Evolutionary conservation across 768 basidiomycete genomes (phyloP), one percentile per base, ranked within the genome.

Genomic region (Boletus coccyginus): DNA sequence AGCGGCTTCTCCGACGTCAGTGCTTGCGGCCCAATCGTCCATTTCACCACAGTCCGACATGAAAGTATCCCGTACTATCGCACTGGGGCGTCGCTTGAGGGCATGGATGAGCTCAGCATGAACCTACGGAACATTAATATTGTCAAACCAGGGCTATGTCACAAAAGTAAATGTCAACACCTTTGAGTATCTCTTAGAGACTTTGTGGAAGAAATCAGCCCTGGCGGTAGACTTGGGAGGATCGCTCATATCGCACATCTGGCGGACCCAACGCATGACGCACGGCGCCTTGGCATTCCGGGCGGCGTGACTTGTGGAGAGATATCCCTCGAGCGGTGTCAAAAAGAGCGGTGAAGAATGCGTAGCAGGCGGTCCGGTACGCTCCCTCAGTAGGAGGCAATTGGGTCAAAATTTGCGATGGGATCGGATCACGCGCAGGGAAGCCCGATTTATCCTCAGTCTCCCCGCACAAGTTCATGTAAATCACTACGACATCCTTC

Each of bases 321-420:
- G 33, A 33, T 38, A 36, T n/a, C 14, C 42, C 2, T 47, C 6
- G 9, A 61, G 38, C 0, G 47, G n/a, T 39, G 0, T 38, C 27
- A 9, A 66, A 66, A 21, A 65, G 42, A 10, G 64, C 61, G 0
- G 44, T 53, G 46, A 66, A 52, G 44, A 66, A 56, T 0, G 53
- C 45, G 14, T 48, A 61, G 41, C 59, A 66, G 10, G 41, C 14
- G 0, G 17, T 29, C 11, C 32, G 36, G 24, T 64, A 67, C 0
- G 16, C 46, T 4, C 11, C 11, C 5, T 8, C n/a, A 7, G 52
- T 36, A 3, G 9, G 1, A 2, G 49, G 38, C 4, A 50, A 53
- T 13, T 52, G 14, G 8, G 59, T 62, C 24, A 66, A 47, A 14
- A 66, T 55, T 10, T 38, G 6, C 1, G 62, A 45, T 29, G 63